Percentiles rank a stretch among this genome's conserved stretches.
Evolutionary conservation across 176 grass and related monocot species (phyloP).

Genomic region (Triticum timopheevii): DNA sequence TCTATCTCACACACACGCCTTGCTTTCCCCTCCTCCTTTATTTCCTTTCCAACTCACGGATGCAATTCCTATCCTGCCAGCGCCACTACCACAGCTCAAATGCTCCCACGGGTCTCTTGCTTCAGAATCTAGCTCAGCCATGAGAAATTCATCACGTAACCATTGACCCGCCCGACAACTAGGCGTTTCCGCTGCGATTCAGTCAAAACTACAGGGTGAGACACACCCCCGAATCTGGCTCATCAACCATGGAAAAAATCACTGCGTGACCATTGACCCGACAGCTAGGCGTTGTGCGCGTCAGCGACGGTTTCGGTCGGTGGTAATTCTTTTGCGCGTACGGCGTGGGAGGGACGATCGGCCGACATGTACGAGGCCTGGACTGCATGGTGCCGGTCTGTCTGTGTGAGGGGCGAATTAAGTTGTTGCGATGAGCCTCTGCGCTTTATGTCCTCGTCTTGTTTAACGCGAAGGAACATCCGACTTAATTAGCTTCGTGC

Average conservation of each 20-base stretch:
- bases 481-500: neutral
- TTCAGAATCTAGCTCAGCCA: slow-evolving; percentile 8
- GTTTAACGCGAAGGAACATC: slow-evolving; percentile 12
- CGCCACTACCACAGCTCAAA: slow-evolving; percentile 22
- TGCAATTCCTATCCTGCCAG: slow-evolving; percentile 52
- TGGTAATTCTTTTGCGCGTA: no score
- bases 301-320: neutral
- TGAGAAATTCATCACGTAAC: neutral
- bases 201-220: neutral
- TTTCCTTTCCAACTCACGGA: slow-evolving; percentile 46
- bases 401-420: slow-evolving; percentile 2
- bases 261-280: no score
- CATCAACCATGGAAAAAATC: no score
- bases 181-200: neutral
- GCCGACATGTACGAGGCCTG: slow-evolving; percentile 38
- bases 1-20: slow-evolving; percentile 21
- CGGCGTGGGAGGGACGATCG: slow-evolving; percentile 2
- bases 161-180: neutral
- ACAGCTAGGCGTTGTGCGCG: neutral
- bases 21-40: slow-evolving; percentile 30
- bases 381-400: slow-evolving; percentile 37
- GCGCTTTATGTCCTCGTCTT: slow-evolving; percentile 18
- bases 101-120: slow-evolving; percentile 17
- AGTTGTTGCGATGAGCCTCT: slow-evolving; percentile 22
- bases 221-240: neutral